phyloP scores from a whole-genome alignment of 805 yeast genomes.

The Yarrowia deformans region DNA sequence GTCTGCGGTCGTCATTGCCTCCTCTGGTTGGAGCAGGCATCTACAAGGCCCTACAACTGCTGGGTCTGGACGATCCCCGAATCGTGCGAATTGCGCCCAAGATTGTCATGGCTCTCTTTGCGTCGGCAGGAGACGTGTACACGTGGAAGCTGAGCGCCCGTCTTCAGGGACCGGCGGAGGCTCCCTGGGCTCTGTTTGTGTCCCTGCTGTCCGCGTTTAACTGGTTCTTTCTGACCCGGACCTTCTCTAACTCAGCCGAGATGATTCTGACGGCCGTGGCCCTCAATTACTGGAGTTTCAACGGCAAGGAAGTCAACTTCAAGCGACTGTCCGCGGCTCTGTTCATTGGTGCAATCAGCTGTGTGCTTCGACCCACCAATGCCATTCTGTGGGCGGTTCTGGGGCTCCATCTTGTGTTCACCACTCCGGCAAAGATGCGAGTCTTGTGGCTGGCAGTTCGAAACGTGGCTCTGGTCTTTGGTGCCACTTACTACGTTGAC shows the following conservation, averaged over 20 bases:
- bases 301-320: slow-evolving; percentile 43
- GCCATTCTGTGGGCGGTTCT: slow-evolving; percentile 74
- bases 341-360: slow-evolving; percentile 63
- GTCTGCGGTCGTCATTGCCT: slow-evolving; percentile 77
- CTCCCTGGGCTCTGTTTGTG: slow-evolving; percentile 54
- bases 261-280: slow-evolving; percentile 72
- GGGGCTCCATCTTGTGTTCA: slow-evolving; percentile 53
- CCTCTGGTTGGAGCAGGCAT: slow-evolving; percentile 72
- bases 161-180: slow-evolving; percentile 44
- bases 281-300: slow-evolving; percentile 76
- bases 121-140: slow-evolving; percentile 74
- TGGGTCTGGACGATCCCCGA: background rate
- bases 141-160: slow-evolving; percentile 58
- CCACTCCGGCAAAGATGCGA: slow-evolving; percentile 40
- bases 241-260: slow-evolving; percentile 87
- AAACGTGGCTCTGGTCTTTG: slow-evolving; percentile 48
- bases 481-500: slow-evolving; percentile 59
- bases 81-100: slow-evolving; percentile 59
- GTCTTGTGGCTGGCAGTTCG: slow-evolving; percentile 45
- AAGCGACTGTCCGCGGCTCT: slow-evolving; percentile 53
- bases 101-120: slow-evolving; percentile 69
- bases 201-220: slow-evolving; percentile 77
- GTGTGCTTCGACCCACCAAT: slow-evolving; percentile 85
- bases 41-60: slow-evolving; percentile 50
- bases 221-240: slow-evolving; percentile 79